Evolutionary conservation across 441 rosid genomes (phyloP).

Genomic region (Erodium moschatum): DNA sequence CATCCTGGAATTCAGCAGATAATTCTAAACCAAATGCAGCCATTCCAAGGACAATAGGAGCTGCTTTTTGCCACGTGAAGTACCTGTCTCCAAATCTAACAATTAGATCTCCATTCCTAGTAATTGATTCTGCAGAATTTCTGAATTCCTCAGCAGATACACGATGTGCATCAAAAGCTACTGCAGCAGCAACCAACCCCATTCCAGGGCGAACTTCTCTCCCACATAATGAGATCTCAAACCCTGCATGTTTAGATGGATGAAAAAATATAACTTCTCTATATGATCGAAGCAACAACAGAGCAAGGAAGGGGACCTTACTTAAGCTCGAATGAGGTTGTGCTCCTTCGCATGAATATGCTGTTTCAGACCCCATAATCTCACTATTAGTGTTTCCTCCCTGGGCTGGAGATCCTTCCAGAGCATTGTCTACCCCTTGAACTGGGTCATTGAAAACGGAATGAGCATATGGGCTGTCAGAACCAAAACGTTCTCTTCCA

Average conservation of each 20-base stretch:
- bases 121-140: slow-evolving; percentile 41
- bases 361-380: no score
- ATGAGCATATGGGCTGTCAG: slow-evolving; percentile 23
- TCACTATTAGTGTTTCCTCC: no score
- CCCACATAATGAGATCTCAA: slow-evolving; percentile 74
- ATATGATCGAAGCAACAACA: neutral
- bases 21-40: slow-evolving; percentile 56
- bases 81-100: slow-evolving; percentile 45
- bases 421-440: slow-evolving; percentile 25
- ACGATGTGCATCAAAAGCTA: slow-evolving; percentile 49
- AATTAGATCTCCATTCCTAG: slow-evolving; percentile 53
- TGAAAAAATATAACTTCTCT: slow-evolving; percentile 12
- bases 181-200: slow-evolving; percentile 63
- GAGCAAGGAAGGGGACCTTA: slow-evolving; percentile 23
- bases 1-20: slow-evolving; percentile 46
- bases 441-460: slow-evolving; percentile 25
- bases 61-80: slow-evolving; percentile 70
- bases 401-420: no score
- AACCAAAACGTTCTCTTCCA: slow-evolving; percentile 18
- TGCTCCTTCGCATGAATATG: no score
- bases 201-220: slow-evolving; percentile 59
- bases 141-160: slow-evolving; percentile 50
- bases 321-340: slow-evolving; percentile 25
- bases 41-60: slow-evolving; percentile 58
- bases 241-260: slow-evolving; percentile 37